Base-by-base conservation (phyloP, 176 grass and related monocot species). In the Ensete ventricosum region DNA sequence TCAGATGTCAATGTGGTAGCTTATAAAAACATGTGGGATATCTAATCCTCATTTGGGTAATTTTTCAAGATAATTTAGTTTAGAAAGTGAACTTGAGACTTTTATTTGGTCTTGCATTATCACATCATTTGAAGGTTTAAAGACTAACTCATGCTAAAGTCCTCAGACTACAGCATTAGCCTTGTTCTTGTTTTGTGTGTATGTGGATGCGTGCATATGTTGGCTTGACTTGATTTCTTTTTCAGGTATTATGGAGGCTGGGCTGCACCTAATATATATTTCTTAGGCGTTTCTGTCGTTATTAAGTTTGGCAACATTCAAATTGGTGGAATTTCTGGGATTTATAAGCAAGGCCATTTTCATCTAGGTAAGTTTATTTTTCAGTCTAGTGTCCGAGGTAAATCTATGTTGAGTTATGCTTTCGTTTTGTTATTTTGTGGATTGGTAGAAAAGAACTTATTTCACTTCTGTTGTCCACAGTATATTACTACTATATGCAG, bases 191-290 rank as follows among this genome's bases (percentile, higher is more conserved):
- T 55, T 57, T 58, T 7, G 2, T 1, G 50, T 73, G 11, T 29
- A 17, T 24, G 9, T 57, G 16, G 24, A 25, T 55, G 12, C 72
- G 34, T 77, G 13, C 21, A 70, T 48, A n/a, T 21, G 25, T 70
- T 70, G 67, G 63, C 21, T 51, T 70, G 48, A 52, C 25, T 8
- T 11, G 21, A 19, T 55, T 72, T 4, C 50, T 25, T 50, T 50
- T 26, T 55, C 79, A 93, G 88, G 82, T 98, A 98, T 69, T 98
- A 98, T 82, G 88, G 94, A 34, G 94, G 94, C 79, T 98, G 94
- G 94, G 84, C 84, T 80, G 88, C 94, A 66, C 88, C 90, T 83
- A 93, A 93, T 67, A 93, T 98, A 53, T 98, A 85, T 75, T 98
- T 98, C 81, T 91, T 89, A 82, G 88, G 88, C 54, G 89, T 86